A percentile compares a stretch with the other conserved stretches of the same genome.
phyloP scores from a whole-genome alignment of 495 filamentous ascomycete species.

The Bombardia bombarda region DNA sequence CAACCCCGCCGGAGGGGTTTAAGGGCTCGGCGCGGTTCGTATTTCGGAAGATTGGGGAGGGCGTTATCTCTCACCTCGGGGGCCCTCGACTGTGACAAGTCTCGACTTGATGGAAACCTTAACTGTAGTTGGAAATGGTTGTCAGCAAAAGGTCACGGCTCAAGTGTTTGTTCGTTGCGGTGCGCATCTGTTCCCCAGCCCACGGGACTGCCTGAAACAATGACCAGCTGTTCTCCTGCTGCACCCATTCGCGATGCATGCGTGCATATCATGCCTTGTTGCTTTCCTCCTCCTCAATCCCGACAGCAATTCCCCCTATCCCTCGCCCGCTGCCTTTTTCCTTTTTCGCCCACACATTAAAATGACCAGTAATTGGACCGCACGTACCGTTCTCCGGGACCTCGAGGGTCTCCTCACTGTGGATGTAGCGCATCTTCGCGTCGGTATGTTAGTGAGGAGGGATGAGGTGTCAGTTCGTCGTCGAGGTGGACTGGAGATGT shows the following conservation, averaged over 20 bases:
- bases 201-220: neutral
- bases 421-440: slow-evolving; percentile 95
- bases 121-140: slow-evolving; percentile 50
- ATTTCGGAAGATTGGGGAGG: no score
- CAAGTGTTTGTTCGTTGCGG: slow-evolving; percentile 3
- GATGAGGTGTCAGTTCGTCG: slow-evolving; percentile 25
- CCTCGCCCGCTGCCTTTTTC: neutral
- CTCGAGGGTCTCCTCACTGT: slow-evolving; percentile 85
- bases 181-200: neutral
- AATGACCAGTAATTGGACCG: slow-evolving; percentile 10
- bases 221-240: no score
- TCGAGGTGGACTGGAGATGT: slow-evolving; percentile 26
- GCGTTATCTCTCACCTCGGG: slow-evolving; percentile 54
- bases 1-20: no score
- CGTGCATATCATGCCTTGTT: neutral
- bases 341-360: neutral
- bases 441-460: slow-evolving; percentile 26
- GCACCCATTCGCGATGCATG: no score
- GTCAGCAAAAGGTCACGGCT: no score
- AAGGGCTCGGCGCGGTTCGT: no score
- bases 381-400: slow-evolving; percentile 95
- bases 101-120: slow-evolving; percentile 94
- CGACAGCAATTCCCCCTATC: neutral
- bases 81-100: slow-evolving; percentile 90
- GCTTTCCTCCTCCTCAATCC: neutral